Evolutionary conservation across 352 stramenopile species (phyloP).

Genomic region (Halophytophthora batemanensis): DNA sequence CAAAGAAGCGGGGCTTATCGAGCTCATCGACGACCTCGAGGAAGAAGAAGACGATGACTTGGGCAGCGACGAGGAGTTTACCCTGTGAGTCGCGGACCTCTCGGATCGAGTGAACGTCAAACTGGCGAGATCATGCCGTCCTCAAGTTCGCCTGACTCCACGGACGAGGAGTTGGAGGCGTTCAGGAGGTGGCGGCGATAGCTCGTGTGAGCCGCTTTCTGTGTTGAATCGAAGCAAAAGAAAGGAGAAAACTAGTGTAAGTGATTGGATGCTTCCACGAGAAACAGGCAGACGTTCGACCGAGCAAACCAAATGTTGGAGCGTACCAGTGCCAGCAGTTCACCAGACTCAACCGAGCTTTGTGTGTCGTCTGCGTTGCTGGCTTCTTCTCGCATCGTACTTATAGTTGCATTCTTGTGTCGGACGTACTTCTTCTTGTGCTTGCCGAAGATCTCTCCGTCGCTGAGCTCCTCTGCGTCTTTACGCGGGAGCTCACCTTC

Average conservation of each 20-base stretch:
- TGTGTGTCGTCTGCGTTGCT: slow-evolving; percentile 9
- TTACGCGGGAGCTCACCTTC: slow-evolving; percentile 35
- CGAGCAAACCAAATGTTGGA: too few relatives aligned
- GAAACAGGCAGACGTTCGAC: slow-evolving; percentile 5
- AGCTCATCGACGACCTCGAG: slow-evolving; percentile 12
- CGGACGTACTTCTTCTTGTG: slow-evolving; percentile 21
- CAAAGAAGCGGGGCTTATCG: slow-evolving; percentile 5
- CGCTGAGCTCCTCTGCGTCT: slow-evolving; percentile 40
- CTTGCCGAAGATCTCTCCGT: slow-evolving; percentile 57
- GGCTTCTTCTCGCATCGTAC: slow-evolving; percentile 2
- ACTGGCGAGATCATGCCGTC: slow-evolving; percentile 13
- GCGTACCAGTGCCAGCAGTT: slow-evolving; percentile 31
- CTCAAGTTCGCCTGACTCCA: slow-evolving; percentile 33
- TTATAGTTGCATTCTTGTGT: slow-evolving; percentile 21
- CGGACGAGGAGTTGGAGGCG: slow-evolving; percentile 21
- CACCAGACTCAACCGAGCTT: slow-evolving; percentile 54
- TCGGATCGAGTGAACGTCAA: background rate
- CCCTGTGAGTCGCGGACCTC: slow-evolving; percentile 2
- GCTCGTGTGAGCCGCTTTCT: slow-evolving; percentile 19
- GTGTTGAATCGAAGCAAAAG: background rate
- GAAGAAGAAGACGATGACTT: slow-evolving; percentile 12
- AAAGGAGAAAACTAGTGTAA: slow-evolving; percentile 4
- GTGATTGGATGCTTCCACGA: slow-evolving; percentile 32
- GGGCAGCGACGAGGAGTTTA: slow-evolving; percentile 23
- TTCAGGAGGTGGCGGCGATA: slow-evolving; percentile 17